Evolutionary conservation across 371 early-diverging fungal genomes (phyloP), one percentile per base, ranked within the genome.

Genomic region (Mortierella sp.): DNA sequence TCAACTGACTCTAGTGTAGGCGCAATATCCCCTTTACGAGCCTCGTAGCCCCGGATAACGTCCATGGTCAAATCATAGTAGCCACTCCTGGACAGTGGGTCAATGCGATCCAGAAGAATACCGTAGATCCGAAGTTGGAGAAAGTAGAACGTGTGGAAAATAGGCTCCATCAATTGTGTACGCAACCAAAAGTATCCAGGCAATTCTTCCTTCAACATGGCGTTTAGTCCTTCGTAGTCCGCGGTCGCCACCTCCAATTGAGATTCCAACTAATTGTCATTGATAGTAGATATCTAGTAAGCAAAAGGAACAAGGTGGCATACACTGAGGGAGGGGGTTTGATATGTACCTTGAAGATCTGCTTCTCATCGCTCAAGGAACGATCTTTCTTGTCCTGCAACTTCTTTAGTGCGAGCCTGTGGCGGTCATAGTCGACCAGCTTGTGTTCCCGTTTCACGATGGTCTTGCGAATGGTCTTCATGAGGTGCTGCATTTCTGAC

Each of bases 391-490:
- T 92, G 13, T 80, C 87, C 49, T 84, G 81, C 12, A 94, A 70
- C 67, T 92, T 93, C 62, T 83, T 84, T 53, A 93, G 63, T 18
- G 82, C 55, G 49, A 84, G 80, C 55, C 90, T 81, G 80, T 90
- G 89, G 45, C 96, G 86, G 72, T 95, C 96, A 70, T 88, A 94
- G 82, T 95, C 96, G 21, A 94, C 78, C 66, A 91, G 69, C 68
- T 95, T 95, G 72, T 93, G 95, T 27, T 86, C 82, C 8, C 95
- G 88, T 72, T 95, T 95, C 16, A 81, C 74, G 61, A 94, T 90
- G 0, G 91, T 81, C 66, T 91, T 92, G 59, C 84, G 83, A 16
- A 95, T 90, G 27, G 71, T 68, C 46, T 91, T 90, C 63, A 92
- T 81, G 21, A 94, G 72, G 21, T 82, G 79, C 34, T 89, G 72